Evolutionary conservation across 1,284 basidiomycete species (phyloP), one percentile per base, ranked within the genome.

Genomic region (Coniophora puteana): DNA sequence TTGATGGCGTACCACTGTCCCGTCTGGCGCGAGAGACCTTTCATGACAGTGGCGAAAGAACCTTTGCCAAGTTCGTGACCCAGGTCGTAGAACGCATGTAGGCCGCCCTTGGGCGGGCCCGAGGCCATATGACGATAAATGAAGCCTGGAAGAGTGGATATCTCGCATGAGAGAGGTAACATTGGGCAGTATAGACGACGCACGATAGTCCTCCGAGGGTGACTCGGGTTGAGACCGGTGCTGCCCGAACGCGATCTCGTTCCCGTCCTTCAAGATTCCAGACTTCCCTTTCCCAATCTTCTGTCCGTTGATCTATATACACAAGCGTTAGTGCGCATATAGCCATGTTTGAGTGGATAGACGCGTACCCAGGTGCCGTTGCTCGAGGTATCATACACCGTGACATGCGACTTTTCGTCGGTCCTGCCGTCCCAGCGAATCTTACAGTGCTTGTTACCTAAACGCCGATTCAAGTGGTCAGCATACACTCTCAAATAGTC

Each of bases 301-400:
- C 36, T 66, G 62, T 10, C 81, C 80, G 50, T 89, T 89, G 55
- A 93, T 81, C 88, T 91, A 43, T 21, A 24, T 39, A 25, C 32
- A 38, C 11, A 20, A 40, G 12, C 11, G 34, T 47, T 27, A 53
- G 29, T 41, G 43, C n/a, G 41, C 26, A 14, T 33, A 26, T 32
- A 25, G 29, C 25, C 36, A 22, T 14, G 30, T 26, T 35, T 22
- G 17, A 24, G 31, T 38, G 41, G 41, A 35, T 43, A 38, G 39
- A 22, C 11, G 72, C 88, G 58, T 64, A 91, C 89, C 64, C 76
- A 93, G 8, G 91, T 93, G 0, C 90, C 90, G 53, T 94, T 94
- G 43, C 83, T 89, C 13, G 86, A 91, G 36, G 65, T 60, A 62
- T 94, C 91, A 8, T 70, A 67, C 14, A 93, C 74, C 33, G 72